Percentiles rank a stretch among this genome's conserved stretches.
phyloP scores from a whole-genome alignment of 768 basidiomycete species.

The Panaeolus cyanescens region DNA sequence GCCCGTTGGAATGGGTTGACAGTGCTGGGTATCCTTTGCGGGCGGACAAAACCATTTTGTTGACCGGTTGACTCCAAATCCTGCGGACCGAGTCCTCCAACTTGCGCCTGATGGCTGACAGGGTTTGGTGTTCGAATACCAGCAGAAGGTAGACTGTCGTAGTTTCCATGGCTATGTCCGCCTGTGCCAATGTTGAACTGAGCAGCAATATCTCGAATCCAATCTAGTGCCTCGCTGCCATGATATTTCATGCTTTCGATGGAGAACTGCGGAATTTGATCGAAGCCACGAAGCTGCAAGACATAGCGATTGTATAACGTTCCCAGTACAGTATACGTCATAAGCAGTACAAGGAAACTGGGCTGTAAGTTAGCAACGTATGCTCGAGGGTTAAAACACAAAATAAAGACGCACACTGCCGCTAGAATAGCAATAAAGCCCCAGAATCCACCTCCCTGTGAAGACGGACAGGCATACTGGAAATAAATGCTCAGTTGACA shows the following conservation, averaged over 20 bases:
- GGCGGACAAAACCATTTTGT: conserved; percentile 28
- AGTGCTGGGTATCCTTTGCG: conserved; percentile 16
- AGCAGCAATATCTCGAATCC: conserved; percentile 38
- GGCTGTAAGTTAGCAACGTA: not conserved
- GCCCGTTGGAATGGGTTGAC: conserved; percentile 18
- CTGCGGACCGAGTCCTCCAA: not conserved
- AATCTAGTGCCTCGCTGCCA: conserved; percentile 41
- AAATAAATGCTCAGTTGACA: conserved; percentile 4
- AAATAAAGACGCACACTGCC: conserved; percentile 51
- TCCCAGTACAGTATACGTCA: conserved; percentile 68
- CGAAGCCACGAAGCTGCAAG: conserved; percentile 68
- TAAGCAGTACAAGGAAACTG: conserved; percentile 57
- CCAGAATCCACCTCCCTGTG: conserved; percentile 51
- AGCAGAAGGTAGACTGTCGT: conserved; percentile 18
- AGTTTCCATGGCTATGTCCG: conserved; percentile 9
- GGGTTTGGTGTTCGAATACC: conserved; percentile 33
- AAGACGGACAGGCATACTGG: conserved; percentile 74
- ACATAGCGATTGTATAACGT: conserved; percentile 80
- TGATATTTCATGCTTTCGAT: conserved; percentile 54
- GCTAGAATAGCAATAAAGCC: conserved; percentile 56
- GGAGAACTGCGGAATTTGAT: conserved; percentile 72
- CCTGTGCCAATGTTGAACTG: conserved; percentile 23
- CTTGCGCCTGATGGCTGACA: conserved; percentile 40
- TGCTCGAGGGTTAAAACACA: not conserved
- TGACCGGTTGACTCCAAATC: not conserved